Conservation (phyloP, 208 protist species). For the Leishmania arabica region DNA sequence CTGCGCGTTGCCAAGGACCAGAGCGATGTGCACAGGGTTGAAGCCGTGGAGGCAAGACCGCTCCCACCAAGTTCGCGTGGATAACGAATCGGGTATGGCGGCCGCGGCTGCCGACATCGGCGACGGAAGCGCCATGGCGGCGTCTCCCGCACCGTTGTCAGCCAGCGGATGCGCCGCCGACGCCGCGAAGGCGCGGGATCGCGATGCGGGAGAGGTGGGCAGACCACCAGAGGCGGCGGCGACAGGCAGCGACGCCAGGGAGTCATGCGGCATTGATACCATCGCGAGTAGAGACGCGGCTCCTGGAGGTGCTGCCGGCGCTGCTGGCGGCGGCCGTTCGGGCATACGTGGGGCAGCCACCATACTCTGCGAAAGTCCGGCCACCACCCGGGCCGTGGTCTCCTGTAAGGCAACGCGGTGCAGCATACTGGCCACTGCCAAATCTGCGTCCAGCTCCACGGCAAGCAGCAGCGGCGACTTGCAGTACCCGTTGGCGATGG, state of each 20-base stretch:
- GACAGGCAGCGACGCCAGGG: neutral
- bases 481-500: slow-evolving; percentile 21
- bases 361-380: slow-evolving; percentile 1
- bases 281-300: neutral
- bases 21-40: slow-evolving; percentile 34
- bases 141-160: neutral
- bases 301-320: neutral
- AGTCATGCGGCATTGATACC: neutral
- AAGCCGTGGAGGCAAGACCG: slow-evolving; percentile 38
- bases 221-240: neutral
- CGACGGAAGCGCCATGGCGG: neutral
- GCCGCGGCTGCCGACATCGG: neutral
- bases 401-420: slow-evolving; percentile 25
- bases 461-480: slow-evolving; percentile 46
- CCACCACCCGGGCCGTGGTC: slow-evolving; percentile 6
- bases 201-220: neutral
- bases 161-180: neutral
- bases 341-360: neutral
- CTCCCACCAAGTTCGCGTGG: slow-evolving; percentile 12
- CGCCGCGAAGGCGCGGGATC: neutral
- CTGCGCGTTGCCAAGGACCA: slow-evolving; percentile 38
- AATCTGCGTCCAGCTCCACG: slow-evolving; percentile 32
- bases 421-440: slow-evolving; percentile 43
- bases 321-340: neutral
- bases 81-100: slow-evolving; percentile 9